Conservation (phyloP, 768 basidiomycete genomes). For the Termitomyces sp. region DNA sequence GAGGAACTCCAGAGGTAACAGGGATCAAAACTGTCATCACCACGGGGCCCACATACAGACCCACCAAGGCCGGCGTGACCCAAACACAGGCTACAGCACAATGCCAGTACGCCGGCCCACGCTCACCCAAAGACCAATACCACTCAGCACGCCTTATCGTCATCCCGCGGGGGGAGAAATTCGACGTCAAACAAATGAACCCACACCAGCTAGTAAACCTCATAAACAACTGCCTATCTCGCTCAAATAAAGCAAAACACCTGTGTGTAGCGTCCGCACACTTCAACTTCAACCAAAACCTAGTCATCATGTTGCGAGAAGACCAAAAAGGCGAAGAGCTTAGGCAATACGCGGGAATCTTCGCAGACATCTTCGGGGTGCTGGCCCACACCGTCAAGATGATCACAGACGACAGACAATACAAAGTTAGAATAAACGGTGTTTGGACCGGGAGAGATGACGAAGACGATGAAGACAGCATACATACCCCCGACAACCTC, state of each 20-base stretch:
- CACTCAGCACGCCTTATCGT: background rate
- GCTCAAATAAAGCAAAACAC: background rate
- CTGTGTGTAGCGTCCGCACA: too few relatives aligned
- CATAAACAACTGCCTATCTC: background rate
- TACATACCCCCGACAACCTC: too few relatives aligned
- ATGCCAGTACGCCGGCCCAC: background rate
- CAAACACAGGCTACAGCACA: background rate
- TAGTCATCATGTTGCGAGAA: too few relatives aligned
- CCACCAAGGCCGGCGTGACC: background rate
- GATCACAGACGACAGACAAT: background rate
- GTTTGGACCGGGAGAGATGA: background rate
- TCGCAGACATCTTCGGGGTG: background rate
- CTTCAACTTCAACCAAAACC: too few relatives aligned
- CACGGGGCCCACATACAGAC: background rate
- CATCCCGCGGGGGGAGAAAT: background rate
- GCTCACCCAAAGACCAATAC: background rate
- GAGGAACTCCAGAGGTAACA: background rate
- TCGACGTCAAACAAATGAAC: background rate
- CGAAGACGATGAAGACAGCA: too few relatives aligned
- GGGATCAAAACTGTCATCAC: background rate
- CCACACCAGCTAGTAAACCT: background rate
- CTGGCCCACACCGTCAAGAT: background rate
- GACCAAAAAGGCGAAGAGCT: background rate
- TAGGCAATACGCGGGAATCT: background rate
- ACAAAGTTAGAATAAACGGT: background rate